phyloP scores from a whole-genome alignment of 1,139 yeast genomes.

The Geotrichum phurueaensis region DNA sequence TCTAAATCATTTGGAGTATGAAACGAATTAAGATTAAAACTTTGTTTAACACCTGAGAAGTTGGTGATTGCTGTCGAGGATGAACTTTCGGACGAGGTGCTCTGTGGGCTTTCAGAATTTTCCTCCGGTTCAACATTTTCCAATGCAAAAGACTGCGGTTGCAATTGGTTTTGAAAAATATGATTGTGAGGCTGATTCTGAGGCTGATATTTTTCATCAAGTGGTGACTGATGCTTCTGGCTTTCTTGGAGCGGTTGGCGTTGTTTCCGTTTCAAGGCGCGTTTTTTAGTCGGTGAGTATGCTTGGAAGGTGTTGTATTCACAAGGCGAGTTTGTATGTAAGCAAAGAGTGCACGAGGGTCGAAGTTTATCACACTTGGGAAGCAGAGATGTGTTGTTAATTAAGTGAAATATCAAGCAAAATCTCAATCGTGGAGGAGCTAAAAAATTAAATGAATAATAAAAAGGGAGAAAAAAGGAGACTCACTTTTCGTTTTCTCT shows the following conservation, averaged over 20 bases:
- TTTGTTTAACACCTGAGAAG: not conserved
- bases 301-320: conserved; percentile 16
- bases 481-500: conserved; percentile 16
- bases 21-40: conserved; percentile 1
- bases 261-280: not conserved
- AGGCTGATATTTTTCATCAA: no score
- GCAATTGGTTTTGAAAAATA: not conserved
- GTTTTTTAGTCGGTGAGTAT: conserved; percentile 10
- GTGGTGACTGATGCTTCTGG: no score
- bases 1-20: not conserved
- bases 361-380: conserved; percentile 12
- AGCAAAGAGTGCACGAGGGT: conserved; percentile 15
- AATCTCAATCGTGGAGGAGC: no score
- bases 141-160: not conserved
- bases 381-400: no score
- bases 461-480: not conserved
- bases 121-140: no score
- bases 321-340: conserved; percentile 11
- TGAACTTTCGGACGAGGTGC: no score
- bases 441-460: no score
- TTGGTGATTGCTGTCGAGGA: not conserved
- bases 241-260: not conserved
- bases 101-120: no score
- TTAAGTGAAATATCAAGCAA: not conserved
- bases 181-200: no score